Percentiles rank a stretch among this genome's conserved stretches.
These are phyloP conservation scores for Ogataea allantospora DNA, from an alignment of 805 yeast species.

Conservation along the genomic window DNA sequence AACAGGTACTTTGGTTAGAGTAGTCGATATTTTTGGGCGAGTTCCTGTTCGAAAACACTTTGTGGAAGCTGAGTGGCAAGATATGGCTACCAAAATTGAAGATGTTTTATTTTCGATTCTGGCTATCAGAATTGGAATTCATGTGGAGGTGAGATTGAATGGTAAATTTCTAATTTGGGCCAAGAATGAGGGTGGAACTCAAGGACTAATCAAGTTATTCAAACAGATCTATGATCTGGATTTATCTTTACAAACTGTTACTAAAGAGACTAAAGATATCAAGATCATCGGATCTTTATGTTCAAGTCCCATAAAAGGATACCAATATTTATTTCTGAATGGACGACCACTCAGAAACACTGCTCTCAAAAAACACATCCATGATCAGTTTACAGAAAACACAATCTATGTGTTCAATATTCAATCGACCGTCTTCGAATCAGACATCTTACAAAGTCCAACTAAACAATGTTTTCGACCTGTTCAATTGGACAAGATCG, in stretches of 20 bases:
- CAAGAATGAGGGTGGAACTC: slow-evolving; percentile 4
- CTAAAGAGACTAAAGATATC: slow-evolving; percentile 29
- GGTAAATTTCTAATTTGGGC: slow-evolving; percentile 4
- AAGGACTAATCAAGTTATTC: slow-evolving; percentile 17
- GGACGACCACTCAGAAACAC: slow-evolving; percentile 33
- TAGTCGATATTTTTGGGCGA: slow-evolving; percentile 40
- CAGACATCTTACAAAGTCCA: slow-evolving; percentile 43
- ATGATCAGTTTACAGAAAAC: slow-evolving; percentile 13
- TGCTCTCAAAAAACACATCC: slow-evolving; percentile 19
- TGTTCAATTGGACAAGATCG: slow-evolving; percentile 10
- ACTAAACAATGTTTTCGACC: slow-evolving; percentile 33
- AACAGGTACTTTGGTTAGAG: slow-evolving; percentile 40
- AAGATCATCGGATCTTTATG: slow-evolving; percentile 42
- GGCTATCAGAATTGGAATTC: slow-evolving; percentile 26
- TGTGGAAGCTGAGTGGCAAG: slow-evolving; percentile 20
- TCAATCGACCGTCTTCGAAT: slow-evolving; percentile 7
- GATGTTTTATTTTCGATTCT: slow-evolving; percentile 31
- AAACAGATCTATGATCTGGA: slow-evolving; percentile 28
- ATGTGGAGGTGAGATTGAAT: slow-evolving; percentile 18
- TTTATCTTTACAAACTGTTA: slow-evolving; percentile 27
- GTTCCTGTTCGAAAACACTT: slow-evolving; percentile 43
- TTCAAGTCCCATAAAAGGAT: slow-evolving; percentile 31
- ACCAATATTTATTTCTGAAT: slow-evolving; percentile 49
- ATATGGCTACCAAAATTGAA: slow-evolving; percentile 32
- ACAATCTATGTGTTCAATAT: background rate